phyloP scores from a whole-genome alignment of 768 basidiomycete genomes.

The Clathrus columnatus region DNA sequence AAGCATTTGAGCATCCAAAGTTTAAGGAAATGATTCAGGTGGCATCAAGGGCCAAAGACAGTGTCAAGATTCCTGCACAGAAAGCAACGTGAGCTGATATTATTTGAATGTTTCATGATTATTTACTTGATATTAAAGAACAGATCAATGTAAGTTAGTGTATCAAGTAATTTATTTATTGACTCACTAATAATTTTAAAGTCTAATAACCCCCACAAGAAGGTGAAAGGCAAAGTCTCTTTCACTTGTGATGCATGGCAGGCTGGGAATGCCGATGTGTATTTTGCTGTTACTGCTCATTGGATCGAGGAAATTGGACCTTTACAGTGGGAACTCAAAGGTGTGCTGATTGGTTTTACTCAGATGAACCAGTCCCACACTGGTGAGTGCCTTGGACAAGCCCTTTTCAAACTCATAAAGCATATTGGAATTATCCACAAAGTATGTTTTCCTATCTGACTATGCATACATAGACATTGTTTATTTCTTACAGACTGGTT shows the following conservation, averaged over 20 bases:
- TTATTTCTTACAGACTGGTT: conserved; percentile 21
- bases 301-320: too few species aligned
- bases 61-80: not conserved
- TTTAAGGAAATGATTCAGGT: too few species aligned
- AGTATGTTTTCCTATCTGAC: conserved; percentile 18
- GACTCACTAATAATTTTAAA: too few species aligned
- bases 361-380: conserved; percentile 29
- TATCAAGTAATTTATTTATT: too few species aligned
- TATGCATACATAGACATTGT: not conserved
- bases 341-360: conserved; percentile 28
- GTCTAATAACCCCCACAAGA: too few species aligned
- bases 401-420: conserved; percentile 27
- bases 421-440: conserved; percentile 23
- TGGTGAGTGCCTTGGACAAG: conserved; percentile 27
- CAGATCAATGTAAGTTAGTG: not conserved
- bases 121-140: not conserved
- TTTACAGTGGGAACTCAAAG: conserved; percentile 25
- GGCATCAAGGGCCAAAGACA: not conserved
- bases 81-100: not conserved
- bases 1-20: not conserved
- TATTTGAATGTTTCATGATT: not conserved
- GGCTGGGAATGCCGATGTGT: too few species aligned
- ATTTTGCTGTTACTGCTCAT: too few species aligned
- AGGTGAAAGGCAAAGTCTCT: too few species aligned
- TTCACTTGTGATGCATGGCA: too few species aligned